Conservation (phyloP, 345 rosid species). For the Gossypium longicalyx region DNA sequence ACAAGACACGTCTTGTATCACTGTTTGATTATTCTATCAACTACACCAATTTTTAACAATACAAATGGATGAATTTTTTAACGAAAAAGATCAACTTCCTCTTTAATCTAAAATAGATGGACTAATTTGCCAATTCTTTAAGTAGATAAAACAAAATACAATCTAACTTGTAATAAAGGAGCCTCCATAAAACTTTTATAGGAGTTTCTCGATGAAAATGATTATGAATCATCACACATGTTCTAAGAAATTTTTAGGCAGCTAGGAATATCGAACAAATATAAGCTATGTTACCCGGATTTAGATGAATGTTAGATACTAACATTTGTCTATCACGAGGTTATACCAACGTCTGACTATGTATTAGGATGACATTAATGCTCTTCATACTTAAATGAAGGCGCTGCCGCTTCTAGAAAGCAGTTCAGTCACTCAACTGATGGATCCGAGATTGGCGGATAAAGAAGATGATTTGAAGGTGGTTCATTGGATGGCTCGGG, state of each 20-base stretch:
- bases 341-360: neutral
- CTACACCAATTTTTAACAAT: no score
- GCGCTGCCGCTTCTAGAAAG: slow-evolving; percentile 34
- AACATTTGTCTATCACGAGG: neutral
- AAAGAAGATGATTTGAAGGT: slow-evolving; percentile 16
- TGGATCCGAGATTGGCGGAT: slow-evolving; percentile 36
- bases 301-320: neutral
- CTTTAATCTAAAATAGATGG: no score
- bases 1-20: no score
- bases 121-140: no score
- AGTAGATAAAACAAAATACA: no score
- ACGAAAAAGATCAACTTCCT: no score
- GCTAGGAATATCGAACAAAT: neutral
- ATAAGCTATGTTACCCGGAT: neutral
- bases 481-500: slow-evolving; percentile 29
- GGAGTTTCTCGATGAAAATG: neutral
- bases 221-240: neutral
- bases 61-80: no score
- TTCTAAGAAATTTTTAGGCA: neutral
- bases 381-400: slow-evolving; percentile 13
- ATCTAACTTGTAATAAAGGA: no score
- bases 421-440: slow-evolving; percentile 16
- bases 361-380: neutral
- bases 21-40: no score
- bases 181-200: no score